Conservation (phyloP, 768 basidiomycete genomes). For the Termitomyces sp. region DNA sequence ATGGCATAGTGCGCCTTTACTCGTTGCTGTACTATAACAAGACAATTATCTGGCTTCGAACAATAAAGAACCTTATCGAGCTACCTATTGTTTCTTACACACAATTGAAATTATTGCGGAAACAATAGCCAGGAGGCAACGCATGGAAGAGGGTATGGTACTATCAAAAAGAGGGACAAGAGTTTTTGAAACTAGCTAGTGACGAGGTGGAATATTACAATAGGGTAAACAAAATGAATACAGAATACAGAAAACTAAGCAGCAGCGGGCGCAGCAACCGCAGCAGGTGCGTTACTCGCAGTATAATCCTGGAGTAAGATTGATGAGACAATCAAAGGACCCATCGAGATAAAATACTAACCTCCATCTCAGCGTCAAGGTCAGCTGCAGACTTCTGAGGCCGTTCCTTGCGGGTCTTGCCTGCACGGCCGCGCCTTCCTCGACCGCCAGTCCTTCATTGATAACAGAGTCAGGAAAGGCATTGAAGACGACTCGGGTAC, state of each 20-base stretch:
- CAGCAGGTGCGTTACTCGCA: slow-evolving; percentile 46
- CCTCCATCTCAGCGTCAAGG: slow-evolving; percentile 98
- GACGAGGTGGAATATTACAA: slow-evolving; percentile 11
- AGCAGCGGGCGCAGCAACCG: slow-evolving; percentile 21
- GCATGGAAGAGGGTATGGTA: slow-evolving; percentile 1
- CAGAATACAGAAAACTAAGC: slow-evolving; percentile 16
- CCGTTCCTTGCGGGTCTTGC: slow-evolving; percentile 49
- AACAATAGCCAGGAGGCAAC: not conserved
- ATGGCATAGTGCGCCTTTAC: slow-evolving; percentile 5
- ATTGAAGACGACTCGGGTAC: not conserved
- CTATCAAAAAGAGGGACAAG: not conserved
- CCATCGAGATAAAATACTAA: slow-evolving; percentile 23
- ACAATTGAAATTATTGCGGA: slow-evolving; percentile 3
- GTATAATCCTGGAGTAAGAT: slow-evolving; percentile 55
- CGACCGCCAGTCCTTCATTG: slow-evolving; percentile 26
- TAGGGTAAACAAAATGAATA: slow-evolving; percentile 9
- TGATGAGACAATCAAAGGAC: not conserved
- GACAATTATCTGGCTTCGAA: not conserved
- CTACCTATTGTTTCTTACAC: not conserved
- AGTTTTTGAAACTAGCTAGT: slow-evolving; percentile 7
- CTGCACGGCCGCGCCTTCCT: slow-evolving; percentile 43
- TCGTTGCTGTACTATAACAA: not conserved
- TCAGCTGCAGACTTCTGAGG: slow-evolving; percentile 81
- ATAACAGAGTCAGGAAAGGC: slow-evolving; percentile 7
- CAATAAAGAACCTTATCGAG: slow-evolving; percentile 6